A percentile compares a stretch with the other conserved stretches of the same genome.
Conservation (phyloP, 495 filamentous ascomycete genomes). For the Hypoxylon crocopeplum region DNA sequence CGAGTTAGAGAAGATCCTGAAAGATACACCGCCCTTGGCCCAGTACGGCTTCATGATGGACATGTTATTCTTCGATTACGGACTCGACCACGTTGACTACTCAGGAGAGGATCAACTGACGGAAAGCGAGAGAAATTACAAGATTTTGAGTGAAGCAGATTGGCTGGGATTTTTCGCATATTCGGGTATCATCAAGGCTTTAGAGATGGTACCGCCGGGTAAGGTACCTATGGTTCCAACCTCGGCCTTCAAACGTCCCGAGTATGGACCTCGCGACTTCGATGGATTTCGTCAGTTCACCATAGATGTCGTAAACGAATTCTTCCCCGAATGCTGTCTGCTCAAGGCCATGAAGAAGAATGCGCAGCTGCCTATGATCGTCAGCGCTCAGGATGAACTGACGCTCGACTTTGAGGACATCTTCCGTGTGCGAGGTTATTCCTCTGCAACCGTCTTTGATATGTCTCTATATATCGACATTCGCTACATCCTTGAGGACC, state of each 20-base stretch:
- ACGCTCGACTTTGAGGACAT: slow-evolving; percentile 25
- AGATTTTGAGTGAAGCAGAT: slow-evolving; percentile 36
- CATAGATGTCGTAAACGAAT: slow-evolving; percentile 12
- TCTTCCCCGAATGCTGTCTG: slow-evolving; percentile 29
- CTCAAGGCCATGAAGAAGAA: slow-evolving; percentile 34
- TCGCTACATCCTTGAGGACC: slow-evolving; percentile 39
- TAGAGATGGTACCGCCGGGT: slow-evolving; percentile 8
- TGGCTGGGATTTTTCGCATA: slow-evolving; percentile 28
- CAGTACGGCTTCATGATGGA: slow-evolving; percentile 37
- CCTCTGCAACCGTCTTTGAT: slow-evolving; percentile 30
- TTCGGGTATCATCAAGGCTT: slow-evolving; percentile 1
- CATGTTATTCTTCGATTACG: slow-evolving; percentile 31
- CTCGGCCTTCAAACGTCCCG: slow-evolving; percentile 6
- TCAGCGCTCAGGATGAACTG: slow-evolving; percentile 33
- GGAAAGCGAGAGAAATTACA: slow-evolving; percentile 18
- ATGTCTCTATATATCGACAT: slow-evolving; percentile 40
- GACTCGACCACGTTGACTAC: slow-evolving; percentile 40
- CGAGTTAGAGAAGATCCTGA: slow-evolving; percentile 29
- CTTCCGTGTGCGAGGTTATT: slow-evolving; percentile 6
- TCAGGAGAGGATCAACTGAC: slow-evolving; percentile 17
- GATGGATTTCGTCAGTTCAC: slow-evolving; percentile 20
- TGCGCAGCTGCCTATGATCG: neutral
- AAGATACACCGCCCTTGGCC: slow-evolving; percentile 11
- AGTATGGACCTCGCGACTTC: slow-evolving; percentile 27
- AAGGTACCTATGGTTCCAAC: slow-evolving; percentile 35